Evolutionary conservation across 2,329 filamentous ascomycete species (phyloP).

Genomic region (Diplodia sapinea): DNA sequence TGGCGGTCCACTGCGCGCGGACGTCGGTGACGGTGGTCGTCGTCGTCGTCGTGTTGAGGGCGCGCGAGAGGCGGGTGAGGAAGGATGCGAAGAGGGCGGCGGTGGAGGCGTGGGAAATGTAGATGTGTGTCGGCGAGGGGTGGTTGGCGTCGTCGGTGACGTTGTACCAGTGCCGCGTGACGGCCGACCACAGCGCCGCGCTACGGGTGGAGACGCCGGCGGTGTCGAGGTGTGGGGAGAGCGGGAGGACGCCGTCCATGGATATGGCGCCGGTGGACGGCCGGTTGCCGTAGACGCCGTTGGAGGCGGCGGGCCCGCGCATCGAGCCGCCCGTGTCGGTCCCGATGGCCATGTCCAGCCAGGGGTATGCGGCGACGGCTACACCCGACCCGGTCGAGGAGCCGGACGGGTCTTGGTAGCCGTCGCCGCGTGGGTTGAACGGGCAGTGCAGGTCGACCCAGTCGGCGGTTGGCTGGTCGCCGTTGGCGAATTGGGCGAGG

Average conservation of each 20-base stretch:
- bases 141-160: background rate
- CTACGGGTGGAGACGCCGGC: constrained; percentile 40
- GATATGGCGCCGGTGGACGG: constrained; percentile 40
- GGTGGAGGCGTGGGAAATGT: background rate
- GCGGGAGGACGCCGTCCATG: constrained; percentile 37
- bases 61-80: background rate
- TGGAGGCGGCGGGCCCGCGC: constrained; percentile 49
- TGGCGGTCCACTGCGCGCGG: background rate
- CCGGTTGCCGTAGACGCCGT: constrained; percentile 8
- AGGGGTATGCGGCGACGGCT: constrained; percentile 34
- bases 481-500: constrained; percentile 54
- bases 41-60: background rate
- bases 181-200: background rate
- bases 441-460: constrained; percentile 39
- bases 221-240: constrained; percentile 37
- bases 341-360: constrained; percentile 43
- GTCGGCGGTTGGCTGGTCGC: constrained; percentile 38
- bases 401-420: constrained; percentile 35
- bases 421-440: constrained; percentile 43
- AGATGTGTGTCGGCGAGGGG: background rate
- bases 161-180: background rate
- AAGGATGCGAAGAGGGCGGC: background rate
- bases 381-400: constrained; percentile 30
- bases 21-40: background rate
- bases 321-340: constrained; percentile 57